Percentiles rank a stretch among this genome's conserved stretches.
Conservation (phyloP, 2,329 filamentous ascomycete genomes). For the Botryosphaeria dothidea region DNA sequence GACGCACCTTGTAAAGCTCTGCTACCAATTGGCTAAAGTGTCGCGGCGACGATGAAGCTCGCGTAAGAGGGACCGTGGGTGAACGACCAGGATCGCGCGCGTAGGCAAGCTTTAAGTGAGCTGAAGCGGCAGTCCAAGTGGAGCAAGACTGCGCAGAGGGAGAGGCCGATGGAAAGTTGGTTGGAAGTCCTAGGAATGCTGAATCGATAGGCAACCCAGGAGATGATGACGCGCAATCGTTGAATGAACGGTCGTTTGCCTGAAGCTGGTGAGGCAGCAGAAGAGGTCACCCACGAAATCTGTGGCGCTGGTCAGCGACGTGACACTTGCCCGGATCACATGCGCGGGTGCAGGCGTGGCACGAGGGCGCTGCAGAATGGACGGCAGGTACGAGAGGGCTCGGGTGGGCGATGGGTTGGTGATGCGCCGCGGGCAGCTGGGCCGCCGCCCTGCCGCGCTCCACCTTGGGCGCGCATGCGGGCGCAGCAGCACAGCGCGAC, state of each 20-base stretch:
- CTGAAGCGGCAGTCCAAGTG: slow-evolving; percentile 21
- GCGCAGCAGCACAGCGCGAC: not conserved
- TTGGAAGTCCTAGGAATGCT: slow-evolving; percentile 18
- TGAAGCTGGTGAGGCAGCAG: slow-evolving; percentile 27
- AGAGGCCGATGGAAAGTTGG: slow-evolving; percentile 7
- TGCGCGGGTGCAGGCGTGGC: slow-evolving; percentile 29
- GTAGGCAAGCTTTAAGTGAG: slow-evolving; percentile 24
- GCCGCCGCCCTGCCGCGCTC: not conserved
- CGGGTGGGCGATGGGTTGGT: slow-evolving; percentile 7
- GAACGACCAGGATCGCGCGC: slow-evolving; percentile 24
- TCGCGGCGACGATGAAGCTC: not conserved
- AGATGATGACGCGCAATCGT: slow-evolving; percentile 27
- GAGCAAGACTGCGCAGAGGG: slow-evolving; percentile 28
- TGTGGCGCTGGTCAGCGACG: slow-evolving; percentile 28
- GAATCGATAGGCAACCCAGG: slow-evolving; percentile 31
- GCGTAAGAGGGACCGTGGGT: slow-evolving; percentile 1
- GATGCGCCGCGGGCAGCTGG: slow-evolving; percentile 10
- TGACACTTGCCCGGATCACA: slow-evolving; percentile 32
- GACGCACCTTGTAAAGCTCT: slow-evolving; percentile 17
- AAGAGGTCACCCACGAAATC: slow-evolving; percentile 31
- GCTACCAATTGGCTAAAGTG: slow-evolving; percentile 14
- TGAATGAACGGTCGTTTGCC: slow-evolving; percentile 35
- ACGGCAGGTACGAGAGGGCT: not conserved
- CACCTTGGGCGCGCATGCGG: not conserved
- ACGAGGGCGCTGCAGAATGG: slow-evolving; percentile 25